phyloP scores from a whole-genome alignment of 495 filamentous ascomycete species.

The Sabuloglossum arenarium region DNA sequence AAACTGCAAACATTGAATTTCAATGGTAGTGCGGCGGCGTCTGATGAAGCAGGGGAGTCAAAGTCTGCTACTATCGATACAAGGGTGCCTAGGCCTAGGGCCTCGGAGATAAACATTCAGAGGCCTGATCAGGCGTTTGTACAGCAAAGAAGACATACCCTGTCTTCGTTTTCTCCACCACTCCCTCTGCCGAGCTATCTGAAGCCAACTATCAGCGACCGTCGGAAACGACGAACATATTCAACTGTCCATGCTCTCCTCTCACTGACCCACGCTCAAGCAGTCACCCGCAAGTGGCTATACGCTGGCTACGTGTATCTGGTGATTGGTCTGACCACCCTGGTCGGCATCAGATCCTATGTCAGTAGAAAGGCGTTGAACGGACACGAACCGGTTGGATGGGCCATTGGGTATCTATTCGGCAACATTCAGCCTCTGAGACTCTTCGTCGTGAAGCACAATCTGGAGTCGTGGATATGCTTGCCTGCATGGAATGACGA shows the following conservation, averaged over 20 bases:
- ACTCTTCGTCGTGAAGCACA: slow-evolving; percentile 39
- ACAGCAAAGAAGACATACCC: slow-evolving; percentile 11
- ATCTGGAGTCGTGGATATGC: slow-evolving; percentile 54
- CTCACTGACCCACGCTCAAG: slow-evolving; percentile 60
- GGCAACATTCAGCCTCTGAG: slow-evolving; percentile 53
- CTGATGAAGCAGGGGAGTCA: background rate
- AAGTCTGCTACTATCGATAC: background rate
- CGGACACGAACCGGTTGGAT: slow-evolving; percentile 66
- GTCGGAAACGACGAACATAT: slow-evolving; percentile 33
- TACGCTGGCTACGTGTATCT: slow-evolving; percentile 65
- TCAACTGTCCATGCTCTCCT: slow-evolving; percentile 50
- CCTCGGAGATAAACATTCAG: background rate
- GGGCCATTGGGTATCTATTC: slow-evolving; percentile 78
- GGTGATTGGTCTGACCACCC: slow-evolving; percentile 36
- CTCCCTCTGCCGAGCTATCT: background rate
- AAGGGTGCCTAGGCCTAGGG: background rate
- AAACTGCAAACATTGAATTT: background rate
- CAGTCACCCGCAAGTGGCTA: slow-evolving; percentile 52
- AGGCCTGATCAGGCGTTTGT: background rate
- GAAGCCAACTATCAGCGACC: slow-evolving; percentile 7
- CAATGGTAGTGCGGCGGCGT: background rate
- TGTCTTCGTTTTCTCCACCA: slow-evolving; percentile 6
- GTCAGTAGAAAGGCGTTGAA: slow-evolving; percentile 43
- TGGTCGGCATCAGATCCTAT: slow-evolving; percentile 50
- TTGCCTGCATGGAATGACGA: slow-evolving; percentile 32